Percentiles rank a stretch among this genome's conserved stretches.
Evolutionary conservation across 148 eudicot species (phyloP).

Genomic region (Arbutus unedo): DNA sequence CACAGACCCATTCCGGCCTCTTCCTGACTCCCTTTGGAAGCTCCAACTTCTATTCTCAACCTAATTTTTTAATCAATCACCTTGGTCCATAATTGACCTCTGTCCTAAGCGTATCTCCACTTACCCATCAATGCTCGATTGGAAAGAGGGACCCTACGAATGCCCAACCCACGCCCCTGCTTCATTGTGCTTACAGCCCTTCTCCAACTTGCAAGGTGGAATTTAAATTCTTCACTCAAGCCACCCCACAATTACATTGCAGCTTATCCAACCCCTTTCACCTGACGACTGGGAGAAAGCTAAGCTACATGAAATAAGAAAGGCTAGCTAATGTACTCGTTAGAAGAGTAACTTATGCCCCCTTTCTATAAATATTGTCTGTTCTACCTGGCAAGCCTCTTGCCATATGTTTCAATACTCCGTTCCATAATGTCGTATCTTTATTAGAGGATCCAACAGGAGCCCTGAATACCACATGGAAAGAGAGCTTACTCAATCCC

Average conservation of each 20-base stretch:
- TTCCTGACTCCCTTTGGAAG: too few relatives aligned
- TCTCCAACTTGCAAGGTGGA: not conserved
- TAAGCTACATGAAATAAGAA: not conserved
- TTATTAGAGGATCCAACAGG: not conserved
- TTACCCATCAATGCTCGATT: not conserved
- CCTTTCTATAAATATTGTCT: not conserved
- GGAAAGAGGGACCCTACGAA: not conserved
- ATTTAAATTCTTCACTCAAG: not conserved
- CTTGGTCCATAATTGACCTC: not conserved
- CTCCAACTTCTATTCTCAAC: too few relatives aligned
- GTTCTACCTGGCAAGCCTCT: not conserved
- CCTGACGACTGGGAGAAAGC: not conserved
- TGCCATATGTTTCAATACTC: not conserved
- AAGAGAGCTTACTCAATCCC: not conserved
- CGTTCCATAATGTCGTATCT: not conserved
- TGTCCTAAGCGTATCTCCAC: not conserved
- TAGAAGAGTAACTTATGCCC: not conserved
- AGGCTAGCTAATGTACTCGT: not conserved
- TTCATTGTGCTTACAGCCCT: not conserved
- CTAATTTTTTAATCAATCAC: too few relatives aligned
- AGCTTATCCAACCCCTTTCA: not conserved
- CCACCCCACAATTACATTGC: not conserved
- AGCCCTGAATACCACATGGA: not conserved
- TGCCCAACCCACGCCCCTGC: not conserved
- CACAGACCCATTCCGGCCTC: too few relatives aligned